phyloP scores from a whole-genome alignment of 129 eudicot genomes.

The Tagetes patula region DNA sequence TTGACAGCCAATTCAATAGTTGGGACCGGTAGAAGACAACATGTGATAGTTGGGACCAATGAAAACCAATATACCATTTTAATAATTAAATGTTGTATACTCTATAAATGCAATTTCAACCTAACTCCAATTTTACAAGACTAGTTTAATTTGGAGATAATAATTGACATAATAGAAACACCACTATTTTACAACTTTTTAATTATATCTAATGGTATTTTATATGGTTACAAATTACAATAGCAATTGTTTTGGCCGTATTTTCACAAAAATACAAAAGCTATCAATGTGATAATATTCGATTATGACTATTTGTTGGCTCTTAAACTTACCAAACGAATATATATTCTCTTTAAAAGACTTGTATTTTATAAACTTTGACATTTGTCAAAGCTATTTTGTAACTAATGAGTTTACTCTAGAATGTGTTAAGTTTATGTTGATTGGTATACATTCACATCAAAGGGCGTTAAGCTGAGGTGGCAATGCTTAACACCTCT shows the following conservation, averaged over 20 bases:
- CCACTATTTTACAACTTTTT: not conserved
- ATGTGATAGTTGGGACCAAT: no score
- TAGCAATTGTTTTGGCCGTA: not conserved
- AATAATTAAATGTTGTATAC: constrained; percentile 4
- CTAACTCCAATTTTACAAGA: constrained; percentile 15
- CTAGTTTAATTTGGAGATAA: not conserved
- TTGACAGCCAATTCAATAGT: no score
- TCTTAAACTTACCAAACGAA: not conserved
- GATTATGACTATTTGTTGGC: constrained; percentile 4
- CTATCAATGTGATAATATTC: constrained; percentile 7
- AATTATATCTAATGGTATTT: not conserved
- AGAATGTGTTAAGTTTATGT: no score
- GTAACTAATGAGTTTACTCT: no score
- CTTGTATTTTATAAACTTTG: not conserved
- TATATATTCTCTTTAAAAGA: not conserved
- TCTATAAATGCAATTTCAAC: constrained; percentile 18
- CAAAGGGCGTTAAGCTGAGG: no score
- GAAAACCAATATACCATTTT: no score
- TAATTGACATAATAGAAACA: not conserved
- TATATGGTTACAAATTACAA: constrained; percentile 1
- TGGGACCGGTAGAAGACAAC: no score
- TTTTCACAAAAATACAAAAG: constrained; percentile 9
- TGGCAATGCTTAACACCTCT: no score
- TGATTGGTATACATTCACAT: no score
- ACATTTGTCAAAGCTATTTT: no score